A percentile compares a stretch with the other conserved stretches of the same genome.
Conservation (phyloP, 306 rosid species). For the Vachellia collinsii region DNA sequence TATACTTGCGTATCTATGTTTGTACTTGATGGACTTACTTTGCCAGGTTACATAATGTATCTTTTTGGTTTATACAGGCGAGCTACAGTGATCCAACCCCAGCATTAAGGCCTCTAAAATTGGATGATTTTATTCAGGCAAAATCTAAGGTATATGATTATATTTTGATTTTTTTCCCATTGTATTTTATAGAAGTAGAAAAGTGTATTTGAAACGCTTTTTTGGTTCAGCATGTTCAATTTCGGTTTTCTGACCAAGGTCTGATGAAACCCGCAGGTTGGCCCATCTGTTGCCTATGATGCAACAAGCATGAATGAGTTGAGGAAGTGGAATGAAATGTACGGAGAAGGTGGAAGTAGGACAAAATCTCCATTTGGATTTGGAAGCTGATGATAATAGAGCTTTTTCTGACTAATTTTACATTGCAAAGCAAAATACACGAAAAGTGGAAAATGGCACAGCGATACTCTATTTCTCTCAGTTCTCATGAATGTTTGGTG, state of each 20-base stretch:
- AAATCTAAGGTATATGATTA: conserved; percentile 70
- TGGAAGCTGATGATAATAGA: conserved; percentile 44
- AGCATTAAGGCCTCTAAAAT: conserved; percentile 56
- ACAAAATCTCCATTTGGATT: conserved; percentile 91
- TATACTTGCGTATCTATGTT: neutral
- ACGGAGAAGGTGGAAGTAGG: conserved; percentile 96
- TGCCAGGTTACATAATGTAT: conserved; percentile 17
- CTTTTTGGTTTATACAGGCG: conserved; percentile 38
- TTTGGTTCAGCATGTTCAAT: neutral
- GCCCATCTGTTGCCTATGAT: conserved; percentile 92
- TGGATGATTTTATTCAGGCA: conserved; percentile 84
- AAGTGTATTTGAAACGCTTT: neutral
- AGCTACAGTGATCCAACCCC: conserved; percentile 22
- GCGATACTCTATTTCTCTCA: neutral
- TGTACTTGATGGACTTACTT: neutral
- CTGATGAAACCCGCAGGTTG: conserved; percentile 60
- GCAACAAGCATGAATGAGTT: conserved; percentile 93
- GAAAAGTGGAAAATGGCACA: conserved; percentile 26
- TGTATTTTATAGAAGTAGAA: no score
- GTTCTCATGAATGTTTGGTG: neutral
- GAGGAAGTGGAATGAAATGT: conserved; percentile 97
- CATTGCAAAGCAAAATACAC: conserved; percentile 20
- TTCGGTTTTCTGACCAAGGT: neutral
- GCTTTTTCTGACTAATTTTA: conserved; percentile 26
- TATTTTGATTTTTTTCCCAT: neutral